Base-by-base conservation (phyloP, 2,329 filamentous ascomycete genomes). In the Claviceps humidiphila region DNA sequence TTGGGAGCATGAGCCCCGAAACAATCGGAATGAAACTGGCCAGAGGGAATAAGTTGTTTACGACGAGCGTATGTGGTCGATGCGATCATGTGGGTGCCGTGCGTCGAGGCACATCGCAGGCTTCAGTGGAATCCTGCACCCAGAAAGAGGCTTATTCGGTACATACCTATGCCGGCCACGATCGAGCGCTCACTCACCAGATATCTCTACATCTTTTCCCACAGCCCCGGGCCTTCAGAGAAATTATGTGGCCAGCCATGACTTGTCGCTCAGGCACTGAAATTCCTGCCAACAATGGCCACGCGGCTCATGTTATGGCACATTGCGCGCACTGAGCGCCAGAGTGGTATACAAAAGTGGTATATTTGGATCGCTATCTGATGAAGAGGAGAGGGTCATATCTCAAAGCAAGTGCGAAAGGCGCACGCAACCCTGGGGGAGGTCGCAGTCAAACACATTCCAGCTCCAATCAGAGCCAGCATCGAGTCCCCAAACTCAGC, bases 281-380 rank as follows among this genome's bases (percentile, higher is more conserved):
- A 4, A 5, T 47, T 2, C 7, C 16, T 20, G n/a, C 26, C 5
- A 24, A 20, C 49, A 16, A 30, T 5, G 9, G 17, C 6, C 17
- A 43, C 14, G 14, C 42, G 17, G 20, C 4, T 16, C 20, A 40
- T 22, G 24, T 8, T 14, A 17, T 11, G 24, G n/a, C 50, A 9
- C 6, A 47, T 42, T n/a, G 26, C 30, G 17, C 20, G 17, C 16
- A 44, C 37, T 41, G 22, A 34, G 24, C 20, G 34, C 17, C 38
- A 45, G 52, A 54, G 52, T 49, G 20, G 52, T 46, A 34, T 34
- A 34, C 30, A 11, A 45, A 51, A 51, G 49, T 51, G 26, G 52
- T 46, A 17, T 46, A 30, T 49, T 24, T 30, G 45, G n/a, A 11
- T 51, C 41, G 45, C 49, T 54, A 49, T 49, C 17, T 49, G 49